Evolutionary conservation across 192 early-diverging fungal genomes (phyloP), one percentile per base, ranked within the genome.

Genomic region (Dissophora globulifera): DNA sequence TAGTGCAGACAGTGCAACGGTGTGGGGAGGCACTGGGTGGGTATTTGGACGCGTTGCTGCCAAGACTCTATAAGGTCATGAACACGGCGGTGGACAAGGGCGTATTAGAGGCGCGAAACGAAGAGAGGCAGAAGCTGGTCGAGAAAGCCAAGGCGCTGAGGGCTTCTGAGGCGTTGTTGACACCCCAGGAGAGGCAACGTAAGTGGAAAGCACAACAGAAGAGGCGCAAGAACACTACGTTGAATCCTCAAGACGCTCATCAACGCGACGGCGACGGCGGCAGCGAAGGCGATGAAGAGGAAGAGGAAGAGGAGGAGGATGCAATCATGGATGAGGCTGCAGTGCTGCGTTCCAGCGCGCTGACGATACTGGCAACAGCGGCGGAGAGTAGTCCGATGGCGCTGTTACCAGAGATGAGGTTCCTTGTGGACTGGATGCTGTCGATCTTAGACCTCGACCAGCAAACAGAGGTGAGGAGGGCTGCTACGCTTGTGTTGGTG

Each of bases 1-100:
- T 97, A 12, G 69, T 93, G 46, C 93, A 96, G 78, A 96, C 92
- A 2, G 88, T 95, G 8, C 91, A 93, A 65, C 83, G 95, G 0
- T 85, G 87, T 53, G 96, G 96, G 0, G 82, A 86, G 42, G 92
- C 88, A 17, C 86, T 96, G n/a, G 86, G 85, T 6, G 91, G 93
- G 67, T 96, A 95, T 62, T 65, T 63, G 38, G 52, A 76, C 45
- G 72, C 63, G 4, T 27, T 76, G 25, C 60, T 2, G 15, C 72
- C 72, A 9, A 64, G 72, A 4, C 38, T 76, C 19, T 76, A 76
- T 58, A 66, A 59, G 41, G 72, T 76, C 31, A 76, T 76, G 72
- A 76, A 62, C 38, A 76, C 72, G 11, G 41, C 57, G 3, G 50
- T 76, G 15, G 72, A 76, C 45, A 42, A 23, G 3, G 38, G 23